phyloP scores from a whole-genome alignment of 208 protist species.

The Vickermania ingenoplastis region DNA sequence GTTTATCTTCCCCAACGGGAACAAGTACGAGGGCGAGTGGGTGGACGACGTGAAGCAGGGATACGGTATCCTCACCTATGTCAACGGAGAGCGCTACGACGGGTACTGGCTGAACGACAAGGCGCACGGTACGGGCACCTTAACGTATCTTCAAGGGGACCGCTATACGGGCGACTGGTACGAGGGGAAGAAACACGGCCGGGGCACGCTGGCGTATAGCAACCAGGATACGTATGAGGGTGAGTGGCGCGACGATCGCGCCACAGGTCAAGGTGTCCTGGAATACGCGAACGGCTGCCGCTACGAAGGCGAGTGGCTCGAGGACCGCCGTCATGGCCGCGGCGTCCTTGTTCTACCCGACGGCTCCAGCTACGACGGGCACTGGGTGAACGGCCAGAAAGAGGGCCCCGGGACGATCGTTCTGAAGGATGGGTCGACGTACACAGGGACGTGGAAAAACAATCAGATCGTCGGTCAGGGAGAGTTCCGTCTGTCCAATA shows the following conservation, averaged over 20 bases:
- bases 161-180: slow-evolving; percentile 88
- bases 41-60: slow-evolving; percentile 88
- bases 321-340: slow-evolving; percentile 74
- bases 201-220: slow-evolving; percentile 81
- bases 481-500: slow-evolving; percentile 80
- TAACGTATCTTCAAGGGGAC: slow-evolving; percentile 87
- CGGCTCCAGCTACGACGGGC: slow-evolving; percentile 83
- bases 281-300: slow-evolving; percentile 86
- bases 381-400: slow-evolving; percentile 80
- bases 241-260: slow-evolving; percentile 81
- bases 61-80: slow-evolving; percentile 83
- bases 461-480: slow-evolving; percentile 81
- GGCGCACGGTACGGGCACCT: slow-evolving; percentile 82
- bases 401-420: slow-evolving; percentile 84
- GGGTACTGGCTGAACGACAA: slow-evolving; percentile 87
- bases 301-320: slow-evolving; percentile 86
- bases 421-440: slow-evolving; percentile 85
- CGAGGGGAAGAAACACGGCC: slow-evolving; percentile 85
- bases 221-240: slow-evolving; percentile 90
- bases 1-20: slow-evolving; percentile 91
- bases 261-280: slow-evolving; percentile 73
- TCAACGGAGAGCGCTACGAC: slow-evolving; percentile 84
- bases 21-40: slow-evolving; percentile 94
- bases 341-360: slow-evolving; percentile 74
- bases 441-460: slow-evolving; percentile 84